Evolutionary conservation across 2,329 filamentous ascomycete genomes (phyloP).

Genomic region (Stagonosporopsis vannaccii): DNA sequence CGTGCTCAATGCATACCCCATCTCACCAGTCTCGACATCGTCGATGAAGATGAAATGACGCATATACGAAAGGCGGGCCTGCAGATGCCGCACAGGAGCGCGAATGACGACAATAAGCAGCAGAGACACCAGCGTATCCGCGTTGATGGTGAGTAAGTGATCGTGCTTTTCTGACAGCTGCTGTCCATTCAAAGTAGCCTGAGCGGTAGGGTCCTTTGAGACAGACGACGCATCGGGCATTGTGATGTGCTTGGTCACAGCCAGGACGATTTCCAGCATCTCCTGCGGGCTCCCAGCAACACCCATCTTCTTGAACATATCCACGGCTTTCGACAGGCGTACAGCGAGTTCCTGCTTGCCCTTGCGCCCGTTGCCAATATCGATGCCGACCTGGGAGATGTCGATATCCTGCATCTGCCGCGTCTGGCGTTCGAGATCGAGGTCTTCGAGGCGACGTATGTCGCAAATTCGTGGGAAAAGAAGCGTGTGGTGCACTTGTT

Average conservation of each 20-base stretch:
- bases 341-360: conserved; percentile 83
- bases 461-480: conserved; percentile 83
- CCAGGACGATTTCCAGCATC: conserved; percentile 82
- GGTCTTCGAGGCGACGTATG: conserved; percentile 80
- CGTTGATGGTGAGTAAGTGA: conserved; percentile 73
- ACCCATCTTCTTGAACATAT: conserved; percentile 87
- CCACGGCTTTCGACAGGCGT: conserved; percentile 78
- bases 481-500: conserved; percentile 85
- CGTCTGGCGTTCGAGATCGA: conserved; percentile 87
- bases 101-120: conserved; percentile 92
- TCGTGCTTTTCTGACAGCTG: conserved; percentile 59
- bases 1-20: conserved; percentile 94
- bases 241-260: conserved; percentile 84
- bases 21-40: conserved; percentile 94
- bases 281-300: conserved; percentile 82
- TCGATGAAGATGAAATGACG: conserved; percentile 98
- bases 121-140: conserved; percentile 90
- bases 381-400: conserved; percentile 90
- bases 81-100: conserved; percentile 84
- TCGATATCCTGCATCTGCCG: conserved; percentile 93
- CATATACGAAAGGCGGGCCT: conserved; percentile 91
- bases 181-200: conserved; percentile 31
- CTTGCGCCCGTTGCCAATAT: conserved; percentile 77
- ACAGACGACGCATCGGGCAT: conserved; percentile 55
- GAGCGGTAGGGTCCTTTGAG: conserved; percentile 39